phyloP scores from a whole-genome alignment of 345 rosid genomes.

The Heritiera fomes region DNA sequence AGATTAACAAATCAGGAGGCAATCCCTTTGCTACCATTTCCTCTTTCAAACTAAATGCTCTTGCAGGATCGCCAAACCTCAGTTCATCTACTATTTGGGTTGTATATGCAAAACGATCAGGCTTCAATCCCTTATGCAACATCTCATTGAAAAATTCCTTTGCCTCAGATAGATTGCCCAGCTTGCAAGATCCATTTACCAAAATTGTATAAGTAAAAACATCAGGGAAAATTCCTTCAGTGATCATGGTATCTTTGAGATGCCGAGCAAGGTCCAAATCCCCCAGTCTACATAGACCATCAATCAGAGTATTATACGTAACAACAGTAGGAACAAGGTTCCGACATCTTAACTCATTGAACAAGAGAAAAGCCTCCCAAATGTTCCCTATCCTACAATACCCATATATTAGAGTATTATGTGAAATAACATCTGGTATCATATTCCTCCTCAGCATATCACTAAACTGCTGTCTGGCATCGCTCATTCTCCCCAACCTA shows the following conservation, averaged over 20 bases:
- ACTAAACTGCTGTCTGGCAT: constrained; percentile 47
- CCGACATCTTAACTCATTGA: constrained; percentile 48
- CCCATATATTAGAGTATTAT: constrained; percentile 63
- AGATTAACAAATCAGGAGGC: constrained; percentile 52
- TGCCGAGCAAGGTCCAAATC: constrained; percentile 49
- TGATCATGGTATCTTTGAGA: constrained; percentile 66
- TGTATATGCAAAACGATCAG: constrained; percentile 52
- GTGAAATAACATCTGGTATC: constrained; percentile 64
- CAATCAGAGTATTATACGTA: constrained; percentile 67
- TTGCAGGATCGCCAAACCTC: constrained; percentile 47
- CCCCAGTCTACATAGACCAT: constrained; percentile 67
- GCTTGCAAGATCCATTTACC: constrained; percentile 54
- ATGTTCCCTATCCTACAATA: constrained; percentile 55
- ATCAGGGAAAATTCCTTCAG: constrained; percentile 53
- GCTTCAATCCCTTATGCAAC: constrained; percentile 52
- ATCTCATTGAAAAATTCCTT: constrained; percentile 56
- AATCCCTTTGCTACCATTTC: constrained; percentile 54
- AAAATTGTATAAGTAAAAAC: constrained; percentile 66
- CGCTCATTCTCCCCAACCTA: constrained; percentile 46
- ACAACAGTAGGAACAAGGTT: constrained; percentile 45
- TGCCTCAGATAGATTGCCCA: constrained; percentile 51
- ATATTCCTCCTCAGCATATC: constrained; percentile 46
- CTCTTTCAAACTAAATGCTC: constrained; percentile 56
- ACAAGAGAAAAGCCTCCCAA: constrained; percentile 61
- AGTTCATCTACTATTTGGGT: constrained; percentile 57